Base-by-base conservation (phyloP, 495 filamentous ascomycete species). In the Collariella sp. region DNA sequence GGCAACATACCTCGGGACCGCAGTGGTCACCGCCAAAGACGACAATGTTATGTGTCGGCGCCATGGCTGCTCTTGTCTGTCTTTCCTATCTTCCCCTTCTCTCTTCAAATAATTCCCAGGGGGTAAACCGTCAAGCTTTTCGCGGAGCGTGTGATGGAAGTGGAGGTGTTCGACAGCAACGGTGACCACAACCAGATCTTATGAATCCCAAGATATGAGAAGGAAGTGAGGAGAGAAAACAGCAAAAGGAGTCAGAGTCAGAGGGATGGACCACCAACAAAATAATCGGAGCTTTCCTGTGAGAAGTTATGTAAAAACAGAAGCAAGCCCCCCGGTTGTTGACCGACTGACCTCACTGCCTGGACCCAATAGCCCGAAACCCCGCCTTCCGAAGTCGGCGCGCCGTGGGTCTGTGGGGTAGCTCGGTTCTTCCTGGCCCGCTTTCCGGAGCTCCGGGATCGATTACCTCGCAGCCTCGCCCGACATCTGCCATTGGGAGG, bases 21-120 rank as follows among this genome's bases (percentile, higher is more conserved):
- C 87, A 89, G 72, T 96, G 89, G 71, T 98, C 93, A 66, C 93
- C 93, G 62, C 72, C 83, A 66, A 90, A 89, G 42, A 89, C 86
- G 22, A 81, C 78, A 61, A 81, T 81, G 46, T 80, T 80, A 56
- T 79, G 71, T 46, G 69, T 70, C 26, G 26, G 26, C 47, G 76
- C 60, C 78, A 81, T 81, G 23, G 22, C 16, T 38, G 46, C 42
- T 4, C 22, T 40, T 40, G 9, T 31, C 26, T 31, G 26, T 5
- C 26, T 31, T 9, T 31, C 26, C 26, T 31, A 31, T 31, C 9
- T 31, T 31, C 26, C n/a, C n/a, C 9, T 31, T 31, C 9, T 4
- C 26, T 9, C 9, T 31, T 31, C 26, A 4, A 5, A 9, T 4
- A 31, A 9, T 9, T 31, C 9, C 5, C 26, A 9, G 26, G 26